Evolutionary conservation across 768 basidiomycete species (phyloP).

Genomic region (Sarcodon aspratus): DNA sequence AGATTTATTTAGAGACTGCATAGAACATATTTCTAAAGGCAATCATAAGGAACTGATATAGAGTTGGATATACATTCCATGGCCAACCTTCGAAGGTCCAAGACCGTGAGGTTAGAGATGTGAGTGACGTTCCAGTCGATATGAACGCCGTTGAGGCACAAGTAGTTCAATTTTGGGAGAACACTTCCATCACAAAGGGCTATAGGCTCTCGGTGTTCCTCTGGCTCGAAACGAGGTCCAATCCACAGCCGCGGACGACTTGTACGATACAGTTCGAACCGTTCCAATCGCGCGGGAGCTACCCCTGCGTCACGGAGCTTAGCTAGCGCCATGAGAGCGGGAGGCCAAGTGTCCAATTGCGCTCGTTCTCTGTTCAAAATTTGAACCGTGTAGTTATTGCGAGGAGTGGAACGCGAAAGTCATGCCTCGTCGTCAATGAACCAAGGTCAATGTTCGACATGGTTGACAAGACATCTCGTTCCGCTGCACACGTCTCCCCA

Average conservation of each 20-base stretch:
- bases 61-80: conserved; percentile 1
- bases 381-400: too few relatives aligned
- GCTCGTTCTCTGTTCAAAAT: too few relatives aligned
- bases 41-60: neutral
- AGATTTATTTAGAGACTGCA: too few relatives aligned
- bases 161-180: conserved; percentile 32
- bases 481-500: too few relatives aligned
- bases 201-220: conserved; percentile 19
- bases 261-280: conserved; percentile 53
- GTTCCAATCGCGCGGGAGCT: conserved; percentile 27
- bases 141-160: conserved; percentile 48
- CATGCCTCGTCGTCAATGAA: too few relatives aligned
- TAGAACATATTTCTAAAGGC: too few relatives aligned
- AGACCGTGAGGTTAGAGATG: conserved; percentile 42
- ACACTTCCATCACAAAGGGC: conserved; percentile 37
- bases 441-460: too few relatives aligned
- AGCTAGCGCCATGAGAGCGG: conserved; percentile 38
- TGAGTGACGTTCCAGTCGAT: conserved; percentile 44
- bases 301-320: conserved; percentile 21
- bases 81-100: conserved; percentile 56
- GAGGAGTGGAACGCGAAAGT: too few relatives aligned
- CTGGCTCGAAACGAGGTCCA: conserved; percentile 28
- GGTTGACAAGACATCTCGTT: too few relatives aligned
- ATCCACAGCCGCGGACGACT: conserved; percentile 35
- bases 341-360: conserved; percentile 46